phyloP scores from a whole-genome alignment of 441 rosid species.

The Biscutella auriculata region DNA sequence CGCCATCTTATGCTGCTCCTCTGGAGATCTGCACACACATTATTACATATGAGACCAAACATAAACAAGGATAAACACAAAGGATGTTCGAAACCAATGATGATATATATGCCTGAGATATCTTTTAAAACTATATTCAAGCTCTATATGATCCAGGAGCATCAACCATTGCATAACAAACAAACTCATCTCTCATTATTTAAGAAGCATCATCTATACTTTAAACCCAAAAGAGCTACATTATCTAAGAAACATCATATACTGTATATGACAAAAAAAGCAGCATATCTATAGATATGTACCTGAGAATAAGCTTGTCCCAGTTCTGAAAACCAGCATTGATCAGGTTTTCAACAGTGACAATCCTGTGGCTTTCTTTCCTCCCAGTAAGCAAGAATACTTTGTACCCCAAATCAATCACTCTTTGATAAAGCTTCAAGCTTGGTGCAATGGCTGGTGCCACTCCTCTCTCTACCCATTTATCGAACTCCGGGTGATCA shows the following conservation, averaged over 20 bases:
- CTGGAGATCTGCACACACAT: conserved; percentile 21
- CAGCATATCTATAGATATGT: too few relatives aligned
- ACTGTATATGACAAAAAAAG: too few relatives aligned
- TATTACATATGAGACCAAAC: background rate
- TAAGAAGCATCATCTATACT: background rate
- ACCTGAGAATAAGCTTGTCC: conserved; percentile 93
- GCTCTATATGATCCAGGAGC: too few relatives aligned
- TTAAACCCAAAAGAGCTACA: background rate
- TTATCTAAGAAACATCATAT: too few relatives aligned
- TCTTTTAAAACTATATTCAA: too few relatives aligned
- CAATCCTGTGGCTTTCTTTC: conserved; percentile 44
- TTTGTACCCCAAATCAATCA: conserved; percentile 57
- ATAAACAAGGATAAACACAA: background rate
- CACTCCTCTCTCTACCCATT: conserved; percentile 69
- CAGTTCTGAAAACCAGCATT: conserved; percentile 61
- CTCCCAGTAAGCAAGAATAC: conserved; percentile 79
- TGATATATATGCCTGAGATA: too few relatives aligned
- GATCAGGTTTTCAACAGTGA: conserved; percentile 56
- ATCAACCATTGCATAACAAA: background rate
- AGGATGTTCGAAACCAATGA: background rate
- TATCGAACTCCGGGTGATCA: conserved; percentile 50
- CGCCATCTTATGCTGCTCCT: conserved; percentile 53
- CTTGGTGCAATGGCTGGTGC: conserved; percentile 68
- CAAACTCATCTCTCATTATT: background rate
- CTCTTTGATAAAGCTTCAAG: conserved; percentile 59